Evolutionary conservation across 495 filamentous ascomycete genomes (phyloP).

Genomic region (Penicillium bovifimosum): DNA sequence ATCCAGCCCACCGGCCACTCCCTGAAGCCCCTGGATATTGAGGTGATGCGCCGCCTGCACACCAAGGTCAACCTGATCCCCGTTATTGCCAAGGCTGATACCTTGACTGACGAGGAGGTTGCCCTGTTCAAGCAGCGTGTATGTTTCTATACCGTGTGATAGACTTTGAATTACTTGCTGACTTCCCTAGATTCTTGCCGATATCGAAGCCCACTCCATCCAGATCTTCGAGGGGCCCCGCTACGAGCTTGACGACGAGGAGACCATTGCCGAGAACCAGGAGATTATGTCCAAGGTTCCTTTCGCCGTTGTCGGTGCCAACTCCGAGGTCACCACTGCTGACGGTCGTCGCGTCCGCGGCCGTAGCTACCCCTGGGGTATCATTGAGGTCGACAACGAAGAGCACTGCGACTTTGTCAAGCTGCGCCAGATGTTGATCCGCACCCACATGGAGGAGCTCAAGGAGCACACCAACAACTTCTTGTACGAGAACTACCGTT

Average conservation of each 20-base stretch:
- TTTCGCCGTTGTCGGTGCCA: constrained; percentile 96
- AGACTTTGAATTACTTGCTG: constrained; percentile 3
- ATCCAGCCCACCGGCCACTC: constrained; percentile 98
- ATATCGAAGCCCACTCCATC: constrained; percentile 93
- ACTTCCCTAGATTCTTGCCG: constrained; percentile 74
- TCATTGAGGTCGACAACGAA: constrained; percentile 99
- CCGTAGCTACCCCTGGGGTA: constrained; percentile 95
- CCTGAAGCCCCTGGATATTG: constrained; percentile 97
- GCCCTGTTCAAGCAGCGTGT: constrained; percentile 89
- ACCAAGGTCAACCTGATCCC: constrained; percentile 99
- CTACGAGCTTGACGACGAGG: constrained; percentile 97
- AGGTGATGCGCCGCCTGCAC: constrained; percentile 97
- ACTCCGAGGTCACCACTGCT: constrained; percentile 79
- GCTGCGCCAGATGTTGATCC: constrained; percentile 98
- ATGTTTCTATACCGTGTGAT: constrained; percentile 32
- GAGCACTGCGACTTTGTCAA: constrained; percentile 99
- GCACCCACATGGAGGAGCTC: constrained; percentile 99
- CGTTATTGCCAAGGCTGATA: constrained; percentile 98
- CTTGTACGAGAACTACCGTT: constrained; percentile 98
- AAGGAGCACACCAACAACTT: constrained; percentile 99
- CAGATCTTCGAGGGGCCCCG: constrained; percentile 98
- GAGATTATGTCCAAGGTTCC: constrained; percentile 99
- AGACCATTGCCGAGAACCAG: constrained; percentile 99
- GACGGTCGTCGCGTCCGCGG: constrained; percentile 96
- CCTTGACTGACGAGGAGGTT: constrained; percentile 95